Conservation (phyloP, 176 grass and related monocot species). For the bread wheat (Triticum aestivum) region DNA sequence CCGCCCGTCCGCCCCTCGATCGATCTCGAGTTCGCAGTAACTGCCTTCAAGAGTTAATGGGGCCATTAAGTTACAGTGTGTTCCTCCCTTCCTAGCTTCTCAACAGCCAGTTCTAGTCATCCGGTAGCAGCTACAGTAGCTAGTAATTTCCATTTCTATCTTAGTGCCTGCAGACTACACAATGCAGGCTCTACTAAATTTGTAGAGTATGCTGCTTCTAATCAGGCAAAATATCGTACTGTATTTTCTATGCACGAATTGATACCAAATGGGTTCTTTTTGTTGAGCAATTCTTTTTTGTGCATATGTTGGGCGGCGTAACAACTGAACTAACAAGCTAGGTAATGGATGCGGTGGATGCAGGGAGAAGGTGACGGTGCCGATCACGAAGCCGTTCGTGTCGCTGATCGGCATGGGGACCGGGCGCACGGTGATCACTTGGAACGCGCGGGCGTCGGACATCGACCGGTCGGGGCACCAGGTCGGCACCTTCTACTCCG, state of each 20-base stretch:
- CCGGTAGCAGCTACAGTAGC: not conserved
- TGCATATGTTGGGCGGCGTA: not conserved
- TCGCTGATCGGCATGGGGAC: conserved; percentile 72
- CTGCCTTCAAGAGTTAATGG: conserved; percentile 31
- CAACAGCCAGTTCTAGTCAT: not conserved
- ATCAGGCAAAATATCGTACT: not conserved
- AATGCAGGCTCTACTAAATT: not conserved
- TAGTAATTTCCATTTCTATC: not conserved
- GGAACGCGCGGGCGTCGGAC: conserved; percentile 69
- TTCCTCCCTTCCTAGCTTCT: not conserved
- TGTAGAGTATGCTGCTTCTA: not conserved
- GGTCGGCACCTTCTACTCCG: conserved; percentile 82
- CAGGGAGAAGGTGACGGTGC: conserved; percentile 96
- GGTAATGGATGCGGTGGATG: not conserved
- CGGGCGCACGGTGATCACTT: conserved; percentile 67
- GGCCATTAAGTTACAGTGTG: not conserved
- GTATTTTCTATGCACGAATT: not conserved
- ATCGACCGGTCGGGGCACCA: conserved; percentile 33
- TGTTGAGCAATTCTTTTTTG: not conserved
- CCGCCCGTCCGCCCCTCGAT: not conserved
- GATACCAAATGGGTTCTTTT: not conserved
- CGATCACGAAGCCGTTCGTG: conserved; percentile 83
- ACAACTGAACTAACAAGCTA: not conserved
- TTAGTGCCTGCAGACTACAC: not conserved
- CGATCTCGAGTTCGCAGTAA: not conserved